A percentile compares a stretch with the other conserved stretches of the same genome.
These are phyloP conservation scores for Citrus trifoliata DNA, from an alignment of 345 rosid species.

Conservation along the genomic window DNA sequence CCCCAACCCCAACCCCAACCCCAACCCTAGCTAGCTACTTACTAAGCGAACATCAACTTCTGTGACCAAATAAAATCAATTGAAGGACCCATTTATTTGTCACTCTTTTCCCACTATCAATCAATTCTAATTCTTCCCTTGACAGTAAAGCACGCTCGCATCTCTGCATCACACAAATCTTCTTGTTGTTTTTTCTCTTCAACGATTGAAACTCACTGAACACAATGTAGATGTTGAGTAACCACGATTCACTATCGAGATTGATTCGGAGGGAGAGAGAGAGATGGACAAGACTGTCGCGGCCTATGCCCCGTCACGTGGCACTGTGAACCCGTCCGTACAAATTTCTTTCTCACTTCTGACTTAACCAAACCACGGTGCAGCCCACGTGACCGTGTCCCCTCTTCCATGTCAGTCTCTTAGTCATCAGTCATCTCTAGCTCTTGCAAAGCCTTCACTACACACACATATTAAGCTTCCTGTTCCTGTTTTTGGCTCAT, in stretches of 20 bases:
- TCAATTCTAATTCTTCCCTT: too few relatives aligned
- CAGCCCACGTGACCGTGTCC: slow-evolving; percentile 23
- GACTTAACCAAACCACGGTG: background rate
- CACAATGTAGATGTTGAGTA: background rate
- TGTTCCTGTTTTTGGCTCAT: too few relatives aligned
- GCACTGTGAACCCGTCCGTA: slow-evolving; percentile 16
- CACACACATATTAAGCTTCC: background rate
- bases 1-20: too few relatives aligned
- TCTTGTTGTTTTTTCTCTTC: background rate
- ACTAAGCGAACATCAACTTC: background rate
- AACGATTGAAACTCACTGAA: too few relatives aligned
- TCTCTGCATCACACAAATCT: background rate
- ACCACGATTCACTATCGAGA: background rate
- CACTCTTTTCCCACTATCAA: too few relatives aligned
- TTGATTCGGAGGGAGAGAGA: background rate
- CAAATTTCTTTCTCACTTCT: background rate
- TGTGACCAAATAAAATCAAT: too few relatives aligned
- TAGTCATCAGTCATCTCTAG: background rate
- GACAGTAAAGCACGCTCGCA: background rate
- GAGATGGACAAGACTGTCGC: background rate
- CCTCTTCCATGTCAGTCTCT: background rate
- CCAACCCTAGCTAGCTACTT: background rate
- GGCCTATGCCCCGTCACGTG: slow-evolving; percentile 13
- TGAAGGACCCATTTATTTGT: too few relatives aligned
- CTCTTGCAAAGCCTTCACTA: too few relatives aligned